Base-by-base conservation (phyloP, 768 basidiomycete species). In the Trametopsis cervina region DNA sequence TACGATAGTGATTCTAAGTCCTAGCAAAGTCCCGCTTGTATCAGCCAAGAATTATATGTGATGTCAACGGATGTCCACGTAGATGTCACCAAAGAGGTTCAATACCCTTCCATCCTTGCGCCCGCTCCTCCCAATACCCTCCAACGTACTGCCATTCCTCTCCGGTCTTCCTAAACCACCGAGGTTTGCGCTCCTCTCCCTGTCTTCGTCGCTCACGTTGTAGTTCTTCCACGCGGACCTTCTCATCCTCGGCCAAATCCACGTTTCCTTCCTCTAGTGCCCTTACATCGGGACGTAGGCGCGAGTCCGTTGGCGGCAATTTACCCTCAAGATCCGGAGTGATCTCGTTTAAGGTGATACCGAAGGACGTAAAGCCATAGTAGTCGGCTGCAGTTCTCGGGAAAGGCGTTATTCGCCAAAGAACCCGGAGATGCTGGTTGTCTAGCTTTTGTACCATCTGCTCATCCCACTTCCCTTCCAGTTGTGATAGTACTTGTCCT, bases 391-490 rank as follows among this genome's bases (percentile, higher is more conserved):
- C 64, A 57, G 88, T 75, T 57, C 83, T 79, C 23, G 86, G 84
- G 66, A 86, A 90, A 10, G 85, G 79, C 10, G 73, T 64, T 36
- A 81, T 76, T 46, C 83, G 77, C 90, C 90, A 94, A 42, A 94
- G 74, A 38, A 88, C 73, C 46, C 74, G 82, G 59, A 86, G 78
- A 61, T 83, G 78, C 2, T 78, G 81, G 15, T 76, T 68, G 60
- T 83, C 84, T 22, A 84, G 68, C 40, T 76, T 76, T 54, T 80
- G 81, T n/a, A 78, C 76, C 50, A 93, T 65, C 55, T 81, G 80
- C 49, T 91, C 85, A 59, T 93, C 86, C 91, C 90, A 94, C 63
- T 85, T 90, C 40, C 90, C 90, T 63, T 91, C 89, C n/a, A 93
- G 66, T 33, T 75, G 74, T 27, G 83, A 74, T 15, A 76, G 65